Evolutionary conservation across 1,139 yeast genomes (phyloP).

Genomic region (Pichia sp.): DNA sequence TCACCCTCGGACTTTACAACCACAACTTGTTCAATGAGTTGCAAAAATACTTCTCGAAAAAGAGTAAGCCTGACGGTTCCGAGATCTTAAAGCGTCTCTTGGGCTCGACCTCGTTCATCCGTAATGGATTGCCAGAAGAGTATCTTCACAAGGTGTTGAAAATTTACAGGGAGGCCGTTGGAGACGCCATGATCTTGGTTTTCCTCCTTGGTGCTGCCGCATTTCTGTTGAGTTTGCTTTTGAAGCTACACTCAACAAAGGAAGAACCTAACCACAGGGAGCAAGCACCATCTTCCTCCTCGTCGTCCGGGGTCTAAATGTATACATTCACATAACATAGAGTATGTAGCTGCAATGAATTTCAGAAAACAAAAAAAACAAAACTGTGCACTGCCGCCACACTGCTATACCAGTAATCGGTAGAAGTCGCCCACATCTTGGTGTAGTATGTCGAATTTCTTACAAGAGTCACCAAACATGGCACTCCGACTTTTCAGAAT

Average conservation of each 20-base stretch:
- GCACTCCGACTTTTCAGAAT: neutral
- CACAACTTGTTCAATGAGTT: constrained; percentile 30
- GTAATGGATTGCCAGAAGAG: constrained; percentile 32
- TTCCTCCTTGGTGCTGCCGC: constrained; percentile 22
- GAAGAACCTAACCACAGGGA: neutral
- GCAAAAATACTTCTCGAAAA: constrained; percentile 28
- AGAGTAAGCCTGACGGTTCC: constrained; percentile 29
- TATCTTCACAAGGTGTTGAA: constrained; percentile 27
- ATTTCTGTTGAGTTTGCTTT: constrained; percentile 22
- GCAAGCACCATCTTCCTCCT: neutral
- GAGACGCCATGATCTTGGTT: constrained; percentile 25
- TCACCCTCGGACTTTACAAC: constrained; percentile 38
- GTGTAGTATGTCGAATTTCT: constrained; percentile 8
- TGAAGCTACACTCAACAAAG: constrained; percentile 21
- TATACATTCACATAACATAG: neutral
- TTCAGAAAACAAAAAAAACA: too few species aligned
- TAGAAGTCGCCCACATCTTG: constrained; percentile 15
- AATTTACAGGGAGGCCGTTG: constrained; percentile 26
- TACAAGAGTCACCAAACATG: neutral
- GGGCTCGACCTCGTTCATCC: constrained; percentile 34
- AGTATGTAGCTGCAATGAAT: neutral
- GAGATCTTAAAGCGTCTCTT: constrained; percentile 29
- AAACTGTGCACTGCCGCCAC: too few species aligned
- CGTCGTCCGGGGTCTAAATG: neutral
- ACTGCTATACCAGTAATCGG: neutral